Evolutionary conservation across 106 monocot species (phyloP).

Genomic region (Hemerocallis citrina): DNA sequence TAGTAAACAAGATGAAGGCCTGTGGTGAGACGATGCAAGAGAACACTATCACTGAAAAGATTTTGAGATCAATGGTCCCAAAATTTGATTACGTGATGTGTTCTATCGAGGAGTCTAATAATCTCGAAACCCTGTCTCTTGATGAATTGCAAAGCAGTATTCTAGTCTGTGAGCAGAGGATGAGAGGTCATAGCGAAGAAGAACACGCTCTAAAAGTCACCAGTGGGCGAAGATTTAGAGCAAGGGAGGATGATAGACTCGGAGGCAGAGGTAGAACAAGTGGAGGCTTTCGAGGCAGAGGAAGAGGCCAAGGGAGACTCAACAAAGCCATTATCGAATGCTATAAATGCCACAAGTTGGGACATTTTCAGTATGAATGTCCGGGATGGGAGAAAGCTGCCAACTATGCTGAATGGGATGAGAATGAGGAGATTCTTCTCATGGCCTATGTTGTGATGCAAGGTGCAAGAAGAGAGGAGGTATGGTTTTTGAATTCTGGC

Average conservation of each 20-base stretch:
- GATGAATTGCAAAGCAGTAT: no score
- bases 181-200: no score
- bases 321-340: background rate
- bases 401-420: background rate
- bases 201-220: background rate
- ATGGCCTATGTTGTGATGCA: background rate
- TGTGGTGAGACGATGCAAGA: no score
- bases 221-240: background rate
- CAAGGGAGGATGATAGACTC: background rate
- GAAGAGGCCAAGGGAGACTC: background rate
- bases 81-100: no score
- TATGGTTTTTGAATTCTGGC: background rate
- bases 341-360: background rate
- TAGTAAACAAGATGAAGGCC: no score
- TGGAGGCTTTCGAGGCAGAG: background rate
- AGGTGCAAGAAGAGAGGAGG: background rate
- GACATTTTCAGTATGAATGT: conserved; percentile 1
- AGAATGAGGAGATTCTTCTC: background rate
- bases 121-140: no score
- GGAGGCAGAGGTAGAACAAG: background rate
- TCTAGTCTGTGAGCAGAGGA: no score
- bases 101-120: no score
- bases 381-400: background rate
- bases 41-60: no score
- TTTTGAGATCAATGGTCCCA: no score